Base-by-base conservation (phyloP, 202 grass and related monocot species). In the Alloteropsis angusta region DNA sequence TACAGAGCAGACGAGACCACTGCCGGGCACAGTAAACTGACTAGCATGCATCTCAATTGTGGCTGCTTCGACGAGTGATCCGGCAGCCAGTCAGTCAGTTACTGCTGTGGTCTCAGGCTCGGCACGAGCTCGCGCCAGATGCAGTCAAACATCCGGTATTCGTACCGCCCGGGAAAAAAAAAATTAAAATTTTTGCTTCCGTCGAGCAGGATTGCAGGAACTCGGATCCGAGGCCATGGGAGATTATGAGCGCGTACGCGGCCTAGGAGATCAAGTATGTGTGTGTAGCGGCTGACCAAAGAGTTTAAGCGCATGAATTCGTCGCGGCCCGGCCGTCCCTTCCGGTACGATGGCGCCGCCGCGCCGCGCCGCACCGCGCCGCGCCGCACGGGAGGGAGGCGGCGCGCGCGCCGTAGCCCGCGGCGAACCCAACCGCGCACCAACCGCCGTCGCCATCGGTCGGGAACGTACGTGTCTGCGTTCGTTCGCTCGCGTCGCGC, bases 391-490 rank as follows among this genome's bases (percentile, higher is more conserved):
- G 15, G 45, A 1, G 16, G 17, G 48, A 2, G 58, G 21, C 13
- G 54, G 71, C 52, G 13, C 39, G 39, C 39, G 64, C 41, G 41
- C 26, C 63, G 61, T 65, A 50, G 72, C 67, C 72, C 15, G 57
- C 58, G 68, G 58, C 30, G 68, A 3, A 13, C 57, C 11, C 25
- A 38, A 5, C 42, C 71, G 30, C 38, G 41, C 65, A 71, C 56
- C 74, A 78, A 78, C 32, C 75, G 75, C 36, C 79, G 67, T 72
- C 58, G 34, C 75, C 75, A 12, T 72, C 74, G 23, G 5, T 16
- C 68, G 38, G 35, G 49, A 5, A 2, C 37, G 55, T 60, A 46
- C 54, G 23, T 30, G 7, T 21, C 6, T 30, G 6, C 50, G 48
- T 52, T 25, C 7, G 7, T 2, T 34, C 8, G 23, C 32, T 19